Evolutionary conservation across 2,329 filamentous ascomycete species (phyloP).

Genomic region (Raffaelea ambrosiae): DNA sequence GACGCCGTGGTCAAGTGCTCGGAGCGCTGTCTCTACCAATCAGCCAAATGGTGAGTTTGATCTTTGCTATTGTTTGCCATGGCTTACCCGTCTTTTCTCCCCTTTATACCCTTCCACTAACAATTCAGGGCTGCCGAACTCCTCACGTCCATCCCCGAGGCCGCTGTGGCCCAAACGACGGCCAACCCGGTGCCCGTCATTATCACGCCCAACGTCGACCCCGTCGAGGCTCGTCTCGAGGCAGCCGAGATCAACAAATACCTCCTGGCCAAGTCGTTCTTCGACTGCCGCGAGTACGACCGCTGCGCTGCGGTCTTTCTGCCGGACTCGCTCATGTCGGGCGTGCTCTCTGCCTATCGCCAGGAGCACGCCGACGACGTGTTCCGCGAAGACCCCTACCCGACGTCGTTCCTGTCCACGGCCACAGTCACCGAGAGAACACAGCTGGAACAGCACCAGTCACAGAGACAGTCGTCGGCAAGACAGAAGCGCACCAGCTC

Average conservation of each 20-base stretch:
- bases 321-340: conserved; percentile 67
- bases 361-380: conserved; percentile 18
- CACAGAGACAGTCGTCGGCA: neutral
- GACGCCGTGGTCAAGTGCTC: conserved; percentile 85
- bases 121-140: conserved; percentile 79
- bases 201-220: conserved; percentile 53
- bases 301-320: conserved; percentile 85
- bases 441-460: neutral
- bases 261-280: conserved; percentile 84
- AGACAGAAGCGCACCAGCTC: neutral
- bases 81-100: conserved; percentile 2
- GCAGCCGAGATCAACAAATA: conserved; percentile 73
- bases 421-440: too few species aligned
- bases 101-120: conserved; percentile 8
- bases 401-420: neutral
- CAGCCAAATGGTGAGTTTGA: conserved; percentile 74
- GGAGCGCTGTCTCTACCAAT: conserved; percentile 90
- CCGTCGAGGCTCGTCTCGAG: conserved; percentile 67
- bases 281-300: conserved; percentile 92
- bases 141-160: conserved; percentile 68
- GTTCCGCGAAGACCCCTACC: conserved; percentile 23
- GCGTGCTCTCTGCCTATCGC: conserved; percentile 46
- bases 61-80: neutral
- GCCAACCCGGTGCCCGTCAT: conserved; percentile 31
- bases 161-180: conserved; percentile 31